Conservation (phyloP, 805 yeast genomes). For the Wickerhamomyces subpelliculosus region DNA sequence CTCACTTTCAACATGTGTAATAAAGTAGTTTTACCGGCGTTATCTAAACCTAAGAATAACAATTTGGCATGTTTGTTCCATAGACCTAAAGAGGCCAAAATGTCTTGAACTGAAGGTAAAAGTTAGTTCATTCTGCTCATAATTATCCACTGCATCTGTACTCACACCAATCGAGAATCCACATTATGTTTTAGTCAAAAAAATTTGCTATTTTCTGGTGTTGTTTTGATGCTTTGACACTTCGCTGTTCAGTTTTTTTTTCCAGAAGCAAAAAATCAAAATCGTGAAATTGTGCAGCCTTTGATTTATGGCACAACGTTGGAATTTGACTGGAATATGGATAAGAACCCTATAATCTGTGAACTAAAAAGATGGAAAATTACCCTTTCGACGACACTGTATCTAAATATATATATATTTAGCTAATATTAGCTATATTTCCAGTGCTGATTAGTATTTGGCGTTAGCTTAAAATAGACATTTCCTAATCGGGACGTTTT, state of each 20-base stretch:
- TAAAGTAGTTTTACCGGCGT: constrained; percentile 94
- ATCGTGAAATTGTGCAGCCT: neutral
- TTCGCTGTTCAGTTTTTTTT: neutral
- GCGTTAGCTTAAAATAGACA: too few species aligned
- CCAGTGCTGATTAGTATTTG: too few species aligned
- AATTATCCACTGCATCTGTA: constrained; percentile 3
- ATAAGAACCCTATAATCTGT: too few species aligned
- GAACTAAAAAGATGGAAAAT: too few species aligned
- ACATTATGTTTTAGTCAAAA: constrained; percentile 22
- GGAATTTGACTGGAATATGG: too few species aligned
- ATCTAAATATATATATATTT: too few species aligned
- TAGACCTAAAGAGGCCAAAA: constrained; percentile 70
- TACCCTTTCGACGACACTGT: too few species aligned
- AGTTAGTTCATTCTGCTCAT: neutral
- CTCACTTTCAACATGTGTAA: constrained; percentile 60
- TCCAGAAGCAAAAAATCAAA: neutral
- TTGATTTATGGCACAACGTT: too few species aligned
- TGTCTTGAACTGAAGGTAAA: constrained; percentile 32
- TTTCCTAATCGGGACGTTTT: too few species aligned
- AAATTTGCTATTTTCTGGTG: neutral
- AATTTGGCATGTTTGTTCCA: constrained; percentile 96
- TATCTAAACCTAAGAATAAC: constrained; percentile 91
- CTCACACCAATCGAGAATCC: constrained; percentile 41
- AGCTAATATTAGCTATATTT: too few species aligned
- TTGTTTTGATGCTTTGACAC: neutral